Conservation (phyloP, 768 basidiomycete species). For the Psilocybe cyanescens region DNA sequence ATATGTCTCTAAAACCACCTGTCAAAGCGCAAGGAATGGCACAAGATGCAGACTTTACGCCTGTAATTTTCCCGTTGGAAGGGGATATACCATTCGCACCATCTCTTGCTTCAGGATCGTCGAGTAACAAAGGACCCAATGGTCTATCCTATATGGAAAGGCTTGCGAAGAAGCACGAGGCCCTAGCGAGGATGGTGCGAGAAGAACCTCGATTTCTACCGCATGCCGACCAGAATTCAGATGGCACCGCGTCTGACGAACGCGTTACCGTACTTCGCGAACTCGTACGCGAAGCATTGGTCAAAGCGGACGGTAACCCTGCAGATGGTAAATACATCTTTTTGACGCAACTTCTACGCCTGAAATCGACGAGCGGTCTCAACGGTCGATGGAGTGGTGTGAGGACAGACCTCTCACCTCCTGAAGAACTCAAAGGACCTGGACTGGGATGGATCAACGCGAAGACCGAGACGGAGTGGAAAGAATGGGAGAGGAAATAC, state of each 20-base stretch:
- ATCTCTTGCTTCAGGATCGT: neutral
- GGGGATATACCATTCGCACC: constrained; percentile 1
- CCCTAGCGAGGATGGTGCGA: constrained; percentile 29
- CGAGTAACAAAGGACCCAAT: neutral
- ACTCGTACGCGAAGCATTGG: constrained; percentile 21
- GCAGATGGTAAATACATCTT: constrained; percentile 25
- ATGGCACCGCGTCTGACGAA: constrained; percentile 14
- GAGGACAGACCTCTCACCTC: constrained; percentile 15
- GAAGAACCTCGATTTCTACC: constrained; percentile 29
- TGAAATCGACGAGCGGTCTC: constrained; percentile 24
- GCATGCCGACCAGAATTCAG: constrained; percentile 13
- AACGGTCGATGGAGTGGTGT: constrained; percentile 24
- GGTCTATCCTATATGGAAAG: constrained; percentile 3
- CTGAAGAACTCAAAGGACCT: constrained; percentile 9
- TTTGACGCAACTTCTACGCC: constrained; percentile 20
- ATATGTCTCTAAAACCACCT: neutral
- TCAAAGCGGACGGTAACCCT: constrained; percentile 24
- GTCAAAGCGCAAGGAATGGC: neutral
- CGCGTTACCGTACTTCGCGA: constrained; percentile 18
- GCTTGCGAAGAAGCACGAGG: constrained; percentile 20
- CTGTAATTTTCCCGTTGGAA: constrained; percentile 8
- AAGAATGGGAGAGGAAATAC: constrained; percentile 26
- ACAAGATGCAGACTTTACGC: constrained; percentile 1
- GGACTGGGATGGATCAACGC: constrained; percentile 24
- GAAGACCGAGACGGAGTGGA: constrained; percentile 26